phyloP scores from a whole-genome alignment of 495 filamentous ascomycete species.

The Podospora tetraspora region DNA sequence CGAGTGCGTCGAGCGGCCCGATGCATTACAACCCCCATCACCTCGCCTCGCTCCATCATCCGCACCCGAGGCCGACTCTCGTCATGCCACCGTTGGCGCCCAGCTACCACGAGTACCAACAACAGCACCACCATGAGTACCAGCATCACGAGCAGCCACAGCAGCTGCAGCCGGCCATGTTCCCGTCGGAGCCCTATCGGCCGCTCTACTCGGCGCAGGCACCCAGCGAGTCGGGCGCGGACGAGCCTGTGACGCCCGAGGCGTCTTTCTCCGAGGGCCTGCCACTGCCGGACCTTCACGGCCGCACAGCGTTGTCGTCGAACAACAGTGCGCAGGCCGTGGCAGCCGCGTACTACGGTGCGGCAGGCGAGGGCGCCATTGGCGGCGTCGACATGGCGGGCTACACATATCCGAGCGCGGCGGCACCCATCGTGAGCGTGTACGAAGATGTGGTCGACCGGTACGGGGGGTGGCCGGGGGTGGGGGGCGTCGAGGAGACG shows the following conservation, averaged over 20 bases:
- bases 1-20: not conserved
- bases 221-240: conserved; percentile 8
- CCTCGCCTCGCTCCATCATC: not conserved
- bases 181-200: not conserved
- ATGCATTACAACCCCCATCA: not conserved
- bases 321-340: not conserved
- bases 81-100: not conserved
- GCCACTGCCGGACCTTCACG: conserved; percentile 7
- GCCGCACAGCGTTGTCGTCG: not conserved
- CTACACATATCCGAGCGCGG: conserved; percentile 2
- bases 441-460: conserved; percentile 10
- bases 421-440: not conserved
- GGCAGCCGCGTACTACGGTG: not conserved
- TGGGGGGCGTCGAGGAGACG: conserved; percentile 3
- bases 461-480: not conserved
- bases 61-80: not conserved
- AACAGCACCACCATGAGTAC: not conserved
- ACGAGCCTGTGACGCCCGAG: conserved; percentile 21
- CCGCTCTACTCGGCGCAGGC: not conserved
- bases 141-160: conserved; percentile 5
- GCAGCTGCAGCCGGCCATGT: not conserved
- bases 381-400: not conserved
- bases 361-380: not conserved
- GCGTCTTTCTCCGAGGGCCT: conserved; percentile 7
- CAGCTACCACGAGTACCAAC: not conserved